These are phyloP conservation scores for Tuber aestivum DNA, from an alignment of 495 filamentous ascomycete genomes.

Conservation along the genomic window DNA sequence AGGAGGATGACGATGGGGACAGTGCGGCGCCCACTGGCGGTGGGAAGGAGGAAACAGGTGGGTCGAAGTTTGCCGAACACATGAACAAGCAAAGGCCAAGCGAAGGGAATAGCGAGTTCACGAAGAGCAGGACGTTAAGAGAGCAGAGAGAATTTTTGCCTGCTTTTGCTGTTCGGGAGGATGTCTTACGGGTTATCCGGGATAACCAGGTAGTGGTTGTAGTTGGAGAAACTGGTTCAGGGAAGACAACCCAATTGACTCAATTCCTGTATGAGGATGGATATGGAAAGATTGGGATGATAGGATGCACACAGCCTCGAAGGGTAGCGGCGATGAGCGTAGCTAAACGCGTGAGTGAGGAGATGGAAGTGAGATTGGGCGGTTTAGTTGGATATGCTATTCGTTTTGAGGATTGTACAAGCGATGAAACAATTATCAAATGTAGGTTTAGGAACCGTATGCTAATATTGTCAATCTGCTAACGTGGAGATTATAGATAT, in stretches of 20 bases:
- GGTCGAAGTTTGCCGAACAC: slow-evolving; percentile 83
- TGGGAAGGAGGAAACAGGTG: slow-evolving; percentile 62
- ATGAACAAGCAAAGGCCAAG: slow-evolving; percentile 63
- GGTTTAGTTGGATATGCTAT: slow-evolving; percentile 92
- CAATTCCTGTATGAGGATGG: slow-evolving; percentile 93
- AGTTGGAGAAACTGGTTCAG: slow-evolving; percentile 92
- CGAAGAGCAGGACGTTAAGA: slow-evolving; percentile 78
- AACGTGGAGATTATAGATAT: slow-evolving; percentile 56
- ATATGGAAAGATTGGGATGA: slow-evolving; percentile 81
- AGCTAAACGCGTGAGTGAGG: slow-evolving; percentile 94
- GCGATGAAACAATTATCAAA: slow-evolving; percentile 89
- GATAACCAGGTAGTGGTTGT: slow-evolving; percentile 98
- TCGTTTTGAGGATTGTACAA: slow-evolving; percentile 97
- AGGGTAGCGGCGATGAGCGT: slow-evolving; percentile 97
- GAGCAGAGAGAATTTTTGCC: slow-evolving; percentile 94
- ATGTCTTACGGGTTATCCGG: slow-evolving; percentile 85
- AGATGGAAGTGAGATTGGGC: slow-evolving; percentile 96
- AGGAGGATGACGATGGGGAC: slow-evolving; percentile 64
- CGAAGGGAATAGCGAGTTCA: slow-evolving; percentile 85
- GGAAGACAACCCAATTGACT: slow-evolving; percentile 94
- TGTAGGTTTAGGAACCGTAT: slow-evolving; percentile 48
- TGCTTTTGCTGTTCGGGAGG: slow-evolving; percentile 94
- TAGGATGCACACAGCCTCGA: slow-evolving; percentile 94
- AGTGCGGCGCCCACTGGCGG: slow-evolving; percentile 44
- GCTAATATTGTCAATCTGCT: slow-evolving; percentile 16